phyloP scores from a whole-genome alignment of 805 yeast genomes.

The Cyberlindnera suaveolens region DNA sequence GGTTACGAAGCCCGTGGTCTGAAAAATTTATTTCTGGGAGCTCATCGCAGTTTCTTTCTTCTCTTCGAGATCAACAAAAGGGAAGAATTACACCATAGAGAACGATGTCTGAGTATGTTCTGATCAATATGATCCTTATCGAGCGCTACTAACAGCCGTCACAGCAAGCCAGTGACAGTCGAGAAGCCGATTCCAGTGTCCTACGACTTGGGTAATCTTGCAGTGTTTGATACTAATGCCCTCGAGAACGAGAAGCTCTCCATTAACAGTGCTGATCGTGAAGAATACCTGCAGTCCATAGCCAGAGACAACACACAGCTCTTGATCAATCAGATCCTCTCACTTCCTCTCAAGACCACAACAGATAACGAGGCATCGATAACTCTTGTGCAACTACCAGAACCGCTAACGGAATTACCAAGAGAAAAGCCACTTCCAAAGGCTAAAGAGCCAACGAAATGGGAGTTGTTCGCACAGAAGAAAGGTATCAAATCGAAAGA shows the following conservation, averaged over 20 bases:
- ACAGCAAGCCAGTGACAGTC: slow-evolving; percentile 68
- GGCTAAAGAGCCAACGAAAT: slow-evolving; percentile 84
- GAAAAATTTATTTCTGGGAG: slow-evolving; percentile 6
- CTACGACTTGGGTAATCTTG: slow-evolving; percentile 85
- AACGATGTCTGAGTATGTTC: slow-evolving; percentile 6
- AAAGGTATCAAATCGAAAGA: slow-evolving; percentile 92
- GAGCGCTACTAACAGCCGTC: background rate
- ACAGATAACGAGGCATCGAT: slow-evolving; percentile 56
- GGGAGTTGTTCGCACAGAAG: slow-evolving; percentile 95
- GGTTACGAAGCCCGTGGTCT: background rate
- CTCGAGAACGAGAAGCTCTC: slow-evolving; percentile 56
- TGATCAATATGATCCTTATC: background rate
- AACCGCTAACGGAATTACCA: slow-evolving; percentile 74
- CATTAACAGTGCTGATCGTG: slow-evolving; percentile 48
- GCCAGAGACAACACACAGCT: slow-evolving; percentile 93
- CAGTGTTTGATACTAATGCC: slow-evolving; percentile 87
- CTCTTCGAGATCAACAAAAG: background rate
- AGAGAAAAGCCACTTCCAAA: slow-evolving; percentile 94
- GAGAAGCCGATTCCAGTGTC: slow-evolving; percentile 86
- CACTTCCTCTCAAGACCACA: slow-evolving; percentile 84
- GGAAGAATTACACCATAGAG: too few relatives aligned
- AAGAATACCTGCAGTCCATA: slow-evolving; percentile 52
- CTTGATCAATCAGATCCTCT: slow-evolving; percentile 81
- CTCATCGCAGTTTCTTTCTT: slow-evolving; percentile 4
- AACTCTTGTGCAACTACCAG: slow-evolving; percentile 82